A percentile compares a stretch with the other conserved stretches of the same genome.
Conservation (phyloP, 768 basidiomycete species). For the Tulasnella sp. region DNA sequence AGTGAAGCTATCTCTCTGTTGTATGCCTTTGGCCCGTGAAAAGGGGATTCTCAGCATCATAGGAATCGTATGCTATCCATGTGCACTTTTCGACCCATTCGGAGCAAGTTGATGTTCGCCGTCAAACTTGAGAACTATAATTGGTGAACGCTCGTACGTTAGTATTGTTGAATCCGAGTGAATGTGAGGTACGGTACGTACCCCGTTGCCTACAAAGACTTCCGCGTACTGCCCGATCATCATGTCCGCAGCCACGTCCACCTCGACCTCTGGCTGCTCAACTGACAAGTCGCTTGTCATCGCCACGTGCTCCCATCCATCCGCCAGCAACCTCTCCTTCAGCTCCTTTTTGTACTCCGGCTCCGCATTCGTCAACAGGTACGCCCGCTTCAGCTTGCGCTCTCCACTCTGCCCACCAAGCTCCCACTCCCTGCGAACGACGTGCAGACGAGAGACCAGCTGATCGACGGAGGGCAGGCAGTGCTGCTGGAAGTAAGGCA, state of each 20-base stretch:
- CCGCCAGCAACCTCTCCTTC: conserved; percentile 46
- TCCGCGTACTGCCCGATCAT: conserved; percentile 60
- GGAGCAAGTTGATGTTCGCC: conserved; percentile 33
- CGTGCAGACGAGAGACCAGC: conserved; percentile 48
- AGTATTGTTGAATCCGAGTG: not conserved
- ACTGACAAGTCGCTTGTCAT: conserved; percentile 51
- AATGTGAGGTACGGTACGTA: conserved; percentile 43
- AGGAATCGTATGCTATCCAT: conserved; percentile 34
- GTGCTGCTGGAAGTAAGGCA: conserved; percentile 48
- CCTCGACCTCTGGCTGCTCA: conserved; percentile 53
- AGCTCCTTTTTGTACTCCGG: conserved; percentile 51
- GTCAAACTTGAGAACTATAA: conserved; percentile 36
- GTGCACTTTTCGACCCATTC: conserved; percentile 31
- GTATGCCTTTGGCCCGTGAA: too few relatives aligned
- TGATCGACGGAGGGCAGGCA: conserved; percentile 53
- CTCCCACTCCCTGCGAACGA: conserved; percentile 46
- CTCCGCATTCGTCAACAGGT: conserved; percentile 59
- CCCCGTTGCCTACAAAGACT: conserved; percentile 65
- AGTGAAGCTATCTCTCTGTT: not conserved
- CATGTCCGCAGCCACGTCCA: conserved; percentile 63
- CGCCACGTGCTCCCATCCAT: conserved; percentile 57
- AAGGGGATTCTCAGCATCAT: not conserved
- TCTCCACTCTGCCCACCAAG: conserved; percentile 31
- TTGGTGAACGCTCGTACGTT: not conserved
- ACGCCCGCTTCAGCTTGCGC: conserved; percentile 49